A percentile compares a stretch with the other conserved stretches of the same genome.
phyloP scores from a whole-genome alignment of 371 early-diverging fungal species.

The Umbelopsis sp. region DNA sequence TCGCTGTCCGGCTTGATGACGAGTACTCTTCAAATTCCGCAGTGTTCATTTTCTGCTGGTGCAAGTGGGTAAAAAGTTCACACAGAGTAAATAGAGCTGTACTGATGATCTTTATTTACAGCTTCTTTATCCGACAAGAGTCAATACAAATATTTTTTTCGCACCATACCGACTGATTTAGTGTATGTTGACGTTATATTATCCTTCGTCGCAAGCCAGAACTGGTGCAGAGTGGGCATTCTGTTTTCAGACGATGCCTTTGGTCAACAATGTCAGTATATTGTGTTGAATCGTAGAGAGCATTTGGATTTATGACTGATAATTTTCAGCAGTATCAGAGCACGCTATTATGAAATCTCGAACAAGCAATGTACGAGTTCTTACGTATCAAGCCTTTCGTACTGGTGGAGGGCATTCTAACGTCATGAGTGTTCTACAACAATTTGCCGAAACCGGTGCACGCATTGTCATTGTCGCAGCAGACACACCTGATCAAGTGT shows the following conservation, averaged over 20 bases:
- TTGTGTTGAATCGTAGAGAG: neutral
- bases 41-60: slow-evolving; percentile 63
- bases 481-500: slow-evolving; percentile 42
- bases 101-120: slow-evolving; percentile 23
- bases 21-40: slow-evolving; percentile 62
- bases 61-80: slow-evolving; percentile 42
- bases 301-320: neutral
- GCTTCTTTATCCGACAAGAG: slow-evolving; percentile 60
- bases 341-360: slow-evolving; percentile 47
- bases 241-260: slow-evolving; percentile 55
- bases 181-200: slow-evolving; percentile 56
- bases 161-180: slow-evolving; percentile 60
- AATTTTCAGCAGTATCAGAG: slow-evolving; percentile 48
- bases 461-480: slow-evolving; percentile 57
- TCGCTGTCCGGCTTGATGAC: slow-evolving; percentile 61
- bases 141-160: slow-evolving; percentile 60
- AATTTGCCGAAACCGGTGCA: slow-evolving; percentile 43
- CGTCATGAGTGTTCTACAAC: slow-evolving; percentile 42
- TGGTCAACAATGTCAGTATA: slow-evolving; percentile 53
- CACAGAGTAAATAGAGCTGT: too few relatives aligned
- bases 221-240: slow-evolving; percentile 57
- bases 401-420: slow-evolving; percentile 50
- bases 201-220: slow-evolving; percentile 55
- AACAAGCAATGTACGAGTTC: slow-evolving; percentile 41
- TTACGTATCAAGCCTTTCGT: slow-evolving; percentile 51